Evolutionary conservation across 768 basidiomycete genomes (phyloP).

Genomic region (Lentinus tigrinus): DNA sequence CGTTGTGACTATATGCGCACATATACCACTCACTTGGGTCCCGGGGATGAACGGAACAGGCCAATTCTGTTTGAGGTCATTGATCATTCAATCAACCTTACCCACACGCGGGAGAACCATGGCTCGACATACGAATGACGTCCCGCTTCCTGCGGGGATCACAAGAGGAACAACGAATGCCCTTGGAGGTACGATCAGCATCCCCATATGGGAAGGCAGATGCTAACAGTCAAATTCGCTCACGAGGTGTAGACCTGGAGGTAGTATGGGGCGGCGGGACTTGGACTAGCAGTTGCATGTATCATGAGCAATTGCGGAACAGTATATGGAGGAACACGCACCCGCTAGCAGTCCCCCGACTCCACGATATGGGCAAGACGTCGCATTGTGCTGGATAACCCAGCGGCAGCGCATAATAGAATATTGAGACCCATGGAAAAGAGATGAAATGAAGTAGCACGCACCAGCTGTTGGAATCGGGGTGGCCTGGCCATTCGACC

Average conservation of each 20-base stretch:
- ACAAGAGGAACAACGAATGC: slow-evolving; percentile 51
- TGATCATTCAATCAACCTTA: not conserved
- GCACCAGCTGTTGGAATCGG: slow-evolving; percentile 33
- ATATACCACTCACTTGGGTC: slow-evolving; percentile 41
- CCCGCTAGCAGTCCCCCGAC: slow-evolving; percentile 27
- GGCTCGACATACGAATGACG: slow-evolving; percentile 44
- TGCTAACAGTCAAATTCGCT: slow-evolving; percentile 22
- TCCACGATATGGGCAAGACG: slow-evolving; percentile 31
- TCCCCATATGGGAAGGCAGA: not conserved
- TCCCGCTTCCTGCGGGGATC: slow-evolving; percentile 45
- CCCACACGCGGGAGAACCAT: not conserved
- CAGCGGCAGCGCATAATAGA: not conserved
- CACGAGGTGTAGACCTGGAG: slow-evolving; percentile 64
- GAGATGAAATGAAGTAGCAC: not conserved
- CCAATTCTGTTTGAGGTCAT: slow-evolving; percentile 45
- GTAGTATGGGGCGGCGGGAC: slow-evolving; percentile 54
- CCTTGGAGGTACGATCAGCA: slow-evolving; percentile 30
- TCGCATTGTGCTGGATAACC: slow-evolving; percentile 31
- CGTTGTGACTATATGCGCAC: not conserved
- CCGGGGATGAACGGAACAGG: slow-evolving; percentile 57
- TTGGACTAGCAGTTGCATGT: slow-evolving; percentile 40
- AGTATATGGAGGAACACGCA: slow-evolving; percentile 9
- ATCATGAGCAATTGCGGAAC: not conserved
- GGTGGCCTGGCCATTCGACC: slow-evolving; percentile 25
- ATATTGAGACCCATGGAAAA: not conserved